Conservation (phyloP, 192 early-diverging fungal genomes). For the Kickxella alabastrina region DNA sequence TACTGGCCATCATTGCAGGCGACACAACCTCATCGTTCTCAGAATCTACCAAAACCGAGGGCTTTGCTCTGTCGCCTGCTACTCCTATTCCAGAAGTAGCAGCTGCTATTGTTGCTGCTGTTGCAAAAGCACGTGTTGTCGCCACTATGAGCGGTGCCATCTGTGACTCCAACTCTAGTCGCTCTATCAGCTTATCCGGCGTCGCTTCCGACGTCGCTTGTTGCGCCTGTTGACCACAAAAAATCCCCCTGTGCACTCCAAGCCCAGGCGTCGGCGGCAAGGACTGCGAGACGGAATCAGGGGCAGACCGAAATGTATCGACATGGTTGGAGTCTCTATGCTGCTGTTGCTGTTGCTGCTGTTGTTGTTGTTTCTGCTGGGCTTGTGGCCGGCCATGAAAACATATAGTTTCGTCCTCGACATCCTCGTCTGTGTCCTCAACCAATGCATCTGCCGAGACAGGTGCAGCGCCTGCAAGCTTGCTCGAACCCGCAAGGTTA, state of each 20-base stretch:
- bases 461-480: not conserved
- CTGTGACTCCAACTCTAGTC: no score
- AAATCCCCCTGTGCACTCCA: no score
- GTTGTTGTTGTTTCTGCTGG: not conserved
- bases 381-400: conserved; percentile 28
- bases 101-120: no score
- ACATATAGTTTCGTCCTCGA: conserved; percentile 23
- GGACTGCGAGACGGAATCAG: not conserved
- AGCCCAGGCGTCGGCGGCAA: not conserved
- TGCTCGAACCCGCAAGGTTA: not conserved
- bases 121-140: not conserved
- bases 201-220: no score
- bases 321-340: no score
- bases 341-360: not conserved
- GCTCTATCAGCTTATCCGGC: no score
- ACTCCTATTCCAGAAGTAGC: no score
- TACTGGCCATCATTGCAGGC: conserved; percentile 7
- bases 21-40: conserved; percentile 31
- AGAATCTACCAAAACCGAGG: conserved; percentile 7
- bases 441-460: not conserved
- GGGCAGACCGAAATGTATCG: no score
- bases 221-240: no score
- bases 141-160: no score
- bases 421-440: conserved; percentile 10
- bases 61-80: no score